Evolutionary conservation across 768 basidiomycete genomes (phyloP).

Genomic region (Mrakia gelida): DNA sequence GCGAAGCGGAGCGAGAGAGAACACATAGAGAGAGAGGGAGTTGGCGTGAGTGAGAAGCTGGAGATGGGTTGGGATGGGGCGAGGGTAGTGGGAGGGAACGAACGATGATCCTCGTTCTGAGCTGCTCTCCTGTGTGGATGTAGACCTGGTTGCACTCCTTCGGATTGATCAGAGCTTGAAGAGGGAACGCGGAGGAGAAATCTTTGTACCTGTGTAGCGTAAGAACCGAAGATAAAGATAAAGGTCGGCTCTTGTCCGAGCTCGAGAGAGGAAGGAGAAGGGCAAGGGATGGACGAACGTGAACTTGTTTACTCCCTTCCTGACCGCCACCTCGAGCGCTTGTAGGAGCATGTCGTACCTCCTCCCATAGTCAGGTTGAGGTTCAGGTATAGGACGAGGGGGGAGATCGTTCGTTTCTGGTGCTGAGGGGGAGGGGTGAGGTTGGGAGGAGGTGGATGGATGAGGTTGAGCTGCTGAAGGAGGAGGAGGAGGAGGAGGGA

Average conservation of each 20-base stretch:
- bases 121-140: slow-evolving; percentile 22
- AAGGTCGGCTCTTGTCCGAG: not conserved
- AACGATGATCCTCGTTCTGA: slow-evolving; percentile 17
- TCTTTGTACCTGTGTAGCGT: slow-evolving; percentile 15
- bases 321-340: slow-evolving; percentile 24
- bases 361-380: slow-evolving; percentile 20
- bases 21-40: not conserved
- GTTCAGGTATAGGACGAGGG: slow-evolving; percentile 25
- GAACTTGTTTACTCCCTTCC: slow-evolving; percentile 30
- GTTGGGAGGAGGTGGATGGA: not conserved
- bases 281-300: slow-evolving; percentile 21
- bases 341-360: slow-evolving; percentile 16
- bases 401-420: slow-evolving; percentile 6
- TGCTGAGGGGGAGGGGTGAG: not conserved
- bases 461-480: not conserved
- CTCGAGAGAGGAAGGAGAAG: not conserved
- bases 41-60: no score
- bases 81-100: not conserved
- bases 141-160: slow-evolving; percentile 15
- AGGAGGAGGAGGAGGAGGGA: not conserved
- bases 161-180: not conserved
- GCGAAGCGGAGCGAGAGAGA: not conserved
- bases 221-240: not conserved
- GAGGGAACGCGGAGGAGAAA: slow-evolving; percentile 15
- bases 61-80: no score